phyloP scores from a whole-genome alignment of 2,329 filamentous ascomycete genomes.

The Diaporthe citrichinensis region DNA sequence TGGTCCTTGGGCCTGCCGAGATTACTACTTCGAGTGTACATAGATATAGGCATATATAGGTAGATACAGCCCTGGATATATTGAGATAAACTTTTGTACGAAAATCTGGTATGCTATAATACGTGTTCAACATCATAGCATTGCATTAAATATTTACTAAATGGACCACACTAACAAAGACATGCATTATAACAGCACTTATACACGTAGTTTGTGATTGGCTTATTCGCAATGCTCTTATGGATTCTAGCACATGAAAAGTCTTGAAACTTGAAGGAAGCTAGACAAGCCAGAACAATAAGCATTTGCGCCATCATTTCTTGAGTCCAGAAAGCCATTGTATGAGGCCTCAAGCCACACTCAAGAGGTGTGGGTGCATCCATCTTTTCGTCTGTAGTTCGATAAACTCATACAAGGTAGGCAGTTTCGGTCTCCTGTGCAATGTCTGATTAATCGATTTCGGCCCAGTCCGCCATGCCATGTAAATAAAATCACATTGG shows the following conservation, averaged over 20 bases:
- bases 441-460: not conserved
- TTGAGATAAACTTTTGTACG: not conserved
- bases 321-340: too few relatives aligned
- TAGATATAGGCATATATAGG: not conserved
- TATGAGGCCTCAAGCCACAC: too few relatives aligned
- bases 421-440: not conserved
- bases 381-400: too few relatives aligned
- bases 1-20: not conserved
- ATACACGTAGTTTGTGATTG: not conserved
- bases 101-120: not conserved
- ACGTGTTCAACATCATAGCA: not conserved
- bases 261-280: not conserved
- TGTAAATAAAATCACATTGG: not conserved
- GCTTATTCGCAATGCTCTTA: not conserved
- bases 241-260: not conserved
- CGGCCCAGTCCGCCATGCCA: not conserved
- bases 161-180: not conserved
- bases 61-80: not conserved
- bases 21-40: not conserved
- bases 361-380: too few relatives aligned
- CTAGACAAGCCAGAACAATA: not conserved
- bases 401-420: too few relatives aligned
- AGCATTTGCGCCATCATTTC: not conserved
- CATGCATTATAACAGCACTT: not conserved
- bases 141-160: not conserved